A percentile compares a stretch with the other conserved stretches of the same genome.
phyloP scores from a whole-genome alignment of 495 filamentous ascomycete genomes.

The Aspergillus mulundensis region DNA sequence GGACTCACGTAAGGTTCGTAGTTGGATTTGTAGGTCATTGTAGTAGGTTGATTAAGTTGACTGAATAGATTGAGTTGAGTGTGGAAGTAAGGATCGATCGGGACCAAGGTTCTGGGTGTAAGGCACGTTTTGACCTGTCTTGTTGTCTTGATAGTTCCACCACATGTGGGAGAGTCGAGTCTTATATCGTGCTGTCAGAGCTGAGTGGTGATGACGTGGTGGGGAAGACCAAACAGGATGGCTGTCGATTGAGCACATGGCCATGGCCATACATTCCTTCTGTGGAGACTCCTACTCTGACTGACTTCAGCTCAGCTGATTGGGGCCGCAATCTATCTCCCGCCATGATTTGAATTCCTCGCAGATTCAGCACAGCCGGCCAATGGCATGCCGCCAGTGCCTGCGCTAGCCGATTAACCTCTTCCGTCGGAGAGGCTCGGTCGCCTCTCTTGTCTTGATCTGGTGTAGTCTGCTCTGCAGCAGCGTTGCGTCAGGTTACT shows the following conservation, averaged over 20 bases:
- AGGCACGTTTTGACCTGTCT: slow-evolving; percentile 8
- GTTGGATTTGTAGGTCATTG: slow-evolving; percentile 44
- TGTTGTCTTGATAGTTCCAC: background rate
- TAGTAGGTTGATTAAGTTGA: slow-evolving; percentile 3
- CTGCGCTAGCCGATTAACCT: slow-evolving; percentile 10
- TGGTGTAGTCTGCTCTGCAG: background rate
- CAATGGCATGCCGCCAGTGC: slow-evolving; percentile 2
- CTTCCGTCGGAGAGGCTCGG: too few species aligned
- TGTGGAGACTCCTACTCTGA: background rate
- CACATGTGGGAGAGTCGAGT: slow-evolving; percentile 15
- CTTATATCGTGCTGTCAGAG: slow-evolving; percentile 17
- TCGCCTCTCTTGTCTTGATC: too few species aligned
- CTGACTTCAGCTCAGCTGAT: background rate
- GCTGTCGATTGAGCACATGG: slow-evolving; percentile 20
- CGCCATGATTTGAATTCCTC: slow-evolving; percentile 22
- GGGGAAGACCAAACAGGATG: slow-evolving; percentile 9
- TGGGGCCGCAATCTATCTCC: background rate
- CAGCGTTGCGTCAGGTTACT: background rate
- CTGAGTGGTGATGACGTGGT: slow-evolving; percentile 3
- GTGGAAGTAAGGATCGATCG: background rate
- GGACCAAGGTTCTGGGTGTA: background rate
- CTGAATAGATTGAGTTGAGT: background rate
- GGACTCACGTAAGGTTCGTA: slow-evolving; percentile 41
- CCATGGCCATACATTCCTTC: too few species aligned
- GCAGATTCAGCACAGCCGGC: background rate